These are phyloP conservation scores for Cladophialophora carrionii DNA, from an alignment of 2,329 filamentous ascomycete genomes.

Conservation along the genomic window DNA sequence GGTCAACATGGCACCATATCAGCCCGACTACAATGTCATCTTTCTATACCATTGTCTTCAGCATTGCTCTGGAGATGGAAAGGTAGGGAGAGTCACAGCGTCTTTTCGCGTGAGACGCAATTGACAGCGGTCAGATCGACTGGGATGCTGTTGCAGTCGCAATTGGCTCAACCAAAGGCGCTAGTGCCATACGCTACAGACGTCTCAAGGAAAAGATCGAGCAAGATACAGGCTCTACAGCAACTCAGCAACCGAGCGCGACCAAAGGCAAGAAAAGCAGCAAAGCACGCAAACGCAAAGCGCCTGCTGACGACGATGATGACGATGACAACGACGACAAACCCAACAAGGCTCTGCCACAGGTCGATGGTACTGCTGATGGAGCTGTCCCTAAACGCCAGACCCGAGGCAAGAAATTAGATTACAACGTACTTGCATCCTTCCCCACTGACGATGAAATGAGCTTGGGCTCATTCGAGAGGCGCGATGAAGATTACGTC, in stretches of 20 bases:
- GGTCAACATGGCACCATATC: constrained; percentile 45
- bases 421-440: constrained; percentile 7
- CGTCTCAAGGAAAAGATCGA: constrained; percentile 43
- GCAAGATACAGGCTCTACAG: neutral
- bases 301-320: neutral
- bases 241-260: neutral
- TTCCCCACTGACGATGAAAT: constrained; percentile 2
- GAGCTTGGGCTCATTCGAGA: neutral
- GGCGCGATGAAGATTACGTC: constrained; percentile 13
- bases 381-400: constrained; percentile 2
- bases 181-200: constrained; percentile 48
- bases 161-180: constrained; percentile 44
- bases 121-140: constrained; percentile 43
- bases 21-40: constrained; percentile 46
- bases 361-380: constrained; percentile 13
- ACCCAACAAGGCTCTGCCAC: neutral
- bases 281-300: constrained; percentile 12
- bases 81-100: constrained; percentile 29
- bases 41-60: constrained; percentile 51
- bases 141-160: constrained; percentile 45
- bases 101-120: neutral
- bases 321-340: constrained; percentile 3
- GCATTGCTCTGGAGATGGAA: constrained; percentile 45
- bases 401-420: constrained; percentile 20
- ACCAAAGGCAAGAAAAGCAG: constrained; percentile 11